A percentile compares a stretch with the other conserved stretches of the same genome.
phyloP scores from a whole-genome alignment of 208 protist genomes.

The Naegleria lovaniensis region DNA sequence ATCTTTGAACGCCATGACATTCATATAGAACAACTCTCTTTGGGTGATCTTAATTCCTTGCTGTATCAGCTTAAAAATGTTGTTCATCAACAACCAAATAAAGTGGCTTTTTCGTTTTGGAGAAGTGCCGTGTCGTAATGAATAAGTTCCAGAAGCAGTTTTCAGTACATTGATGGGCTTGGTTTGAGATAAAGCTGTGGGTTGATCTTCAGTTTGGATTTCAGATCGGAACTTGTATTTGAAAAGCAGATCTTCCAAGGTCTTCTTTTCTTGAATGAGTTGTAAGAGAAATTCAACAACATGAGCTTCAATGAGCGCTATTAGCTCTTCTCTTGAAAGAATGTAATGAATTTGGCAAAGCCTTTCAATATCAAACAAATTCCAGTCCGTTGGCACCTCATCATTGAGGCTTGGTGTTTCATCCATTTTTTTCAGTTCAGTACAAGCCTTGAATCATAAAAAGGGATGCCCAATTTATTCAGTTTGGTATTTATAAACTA shows the following conservation, averaged over 20 bases:
- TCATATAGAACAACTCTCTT: constrained; percentile 12
- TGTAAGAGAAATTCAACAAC: neutral
- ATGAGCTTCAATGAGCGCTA: neutral
- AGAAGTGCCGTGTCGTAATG: too few species aligned
- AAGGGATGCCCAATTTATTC: neutral
- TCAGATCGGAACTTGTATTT: neutral
- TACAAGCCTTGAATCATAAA: too few species aligned
- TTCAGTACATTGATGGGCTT: too few species aligned
- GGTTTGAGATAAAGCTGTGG: too few species aligned
- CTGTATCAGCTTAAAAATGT: neutral
- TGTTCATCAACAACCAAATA: neutral
- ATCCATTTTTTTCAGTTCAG: neutral
- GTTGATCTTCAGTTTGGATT: too few species aligned
- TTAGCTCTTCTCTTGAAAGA: neutral
- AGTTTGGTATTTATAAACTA: neutral
- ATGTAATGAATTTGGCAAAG: neutral
- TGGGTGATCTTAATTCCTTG: neutral
- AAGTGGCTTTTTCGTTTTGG: neutral
- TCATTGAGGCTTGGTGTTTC: too few species aligned
- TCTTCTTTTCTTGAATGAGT: neutral
- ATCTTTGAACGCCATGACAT: neutral
- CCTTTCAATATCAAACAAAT: constrained; percentile 1
- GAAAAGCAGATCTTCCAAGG: neutral
- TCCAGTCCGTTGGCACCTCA: neutral
- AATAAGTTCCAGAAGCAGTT: too few species aligned